Conservation (phyloP, 805 yeast species). For the Candida golubevii region DNA sequence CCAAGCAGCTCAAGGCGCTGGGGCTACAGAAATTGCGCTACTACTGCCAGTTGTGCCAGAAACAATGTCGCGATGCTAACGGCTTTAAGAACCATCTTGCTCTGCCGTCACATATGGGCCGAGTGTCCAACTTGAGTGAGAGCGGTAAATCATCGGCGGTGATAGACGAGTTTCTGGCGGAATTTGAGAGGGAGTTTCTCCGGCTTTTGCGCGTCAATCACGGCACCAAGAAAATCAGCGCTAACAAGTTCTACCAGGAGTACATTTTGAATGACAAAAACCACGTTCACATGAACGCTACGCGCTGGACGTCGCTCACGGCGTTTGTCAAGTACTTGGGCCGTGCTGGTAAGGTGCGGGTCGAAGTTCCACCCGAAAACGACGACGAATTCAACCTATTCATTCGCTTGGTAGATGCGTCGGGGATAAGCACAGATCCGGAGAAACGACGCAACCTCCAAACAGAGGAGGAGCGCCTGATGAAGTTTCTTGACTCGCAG, state of each 20-base stretch:
- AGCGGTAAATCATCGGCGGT: slow-evolving; percentile 44
- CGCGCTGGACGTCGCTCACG: slow-evolving; percentile 70
- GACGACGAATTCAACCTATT: slow-evolving; percentile 36
- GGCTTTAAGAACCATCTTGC: slow-evolving; percentile 89
- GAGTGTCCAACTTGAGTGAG: slow-evolving; percentile 35
- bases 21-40: slow-evolving; percentile 84
- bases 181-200: slow-evolving; percentile 64
- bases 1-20: slow-evolving; percentile 72
- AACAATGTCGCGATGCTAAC: slow-evolving; percentile 94
- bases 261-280: slow-evolving; percentile 69
- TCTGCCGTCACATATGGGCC: slow-evolving; percentile 71
- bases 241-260: slow-evolving; percentile 87
- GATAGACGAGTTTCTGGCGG: slow-evolving; percentile 54
- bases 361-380: slow-evolving; percentile 28
- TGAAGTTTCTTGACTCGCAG: slow-evolving; percentile 14
- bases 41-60: slow-evolving; percentile 88
- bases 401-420: slow-evolving; percentile 22
- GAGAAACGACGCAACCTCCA: slow-evolving; percentile 4
- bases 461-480: slow-evolving; percentile 15
- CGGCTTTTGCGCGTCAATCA: slow-evolving; percentile 60
- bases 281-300: slow-evolving; percentile 89
- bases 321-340: slow-evolving; percentile 63
- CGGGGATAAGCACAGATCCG: background rate
- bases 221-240: slow-evolving; percentile 75
- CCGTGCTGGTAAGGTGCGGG: slow-evolving; percentile 50